These are phyloP conservation scores for Schwanniomyces occidentalis DNA, from an alignment of 805 yeast species.

Conservation along the genomic window DNA sequence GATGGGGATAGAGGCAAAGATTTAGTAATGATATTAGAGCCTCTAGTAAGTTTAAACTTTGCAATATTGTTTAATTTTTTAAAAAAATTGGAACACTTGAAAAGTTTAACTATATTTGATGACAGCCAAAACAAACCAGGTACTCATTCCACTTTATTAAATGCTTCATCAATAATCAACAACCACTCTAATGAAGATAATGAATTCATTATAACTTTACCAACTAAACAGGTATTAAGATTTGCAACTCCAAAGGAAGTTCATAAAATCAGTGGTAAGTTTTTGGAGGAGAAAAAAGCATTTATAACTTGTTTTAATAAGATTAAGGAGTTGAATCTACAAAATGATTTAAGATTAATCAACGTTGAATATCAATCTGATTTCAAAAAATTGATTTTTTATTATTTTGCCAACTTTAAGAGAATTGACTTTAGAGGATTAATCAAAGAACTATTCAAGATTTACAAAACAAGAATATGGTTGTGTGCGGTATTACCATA, in stretches of 20 bases:
- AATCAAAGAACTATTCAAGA: conserved; percentile 45
- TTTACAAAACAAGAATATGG: conserved; percentile 49
- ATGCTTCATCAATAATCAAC: conserved; percentile 38
- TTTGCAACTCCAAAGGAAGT: conserved; percentile 76
- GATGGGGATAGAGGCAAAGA: conserved; percentile 88
- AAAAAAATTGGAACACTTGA: conserved; percentile 69
- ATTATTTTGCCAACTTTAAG: conserved; percentile 47
- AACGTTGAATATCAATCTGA: conserved; percentile 48
- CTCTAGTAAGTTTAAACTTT: conserved; percentile 58
- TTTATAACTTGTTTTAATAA: conserved; percentile 59
- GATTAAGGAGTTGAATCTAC: conserved; percentile 49
- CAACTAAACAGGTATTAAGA: conserved; percentile 74
- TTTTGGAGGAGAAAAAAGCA: conserved; percentile 72
- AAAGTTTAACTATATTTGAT: conserved; percentile 43
- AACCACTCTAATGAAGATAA: conserved; percentile 53
- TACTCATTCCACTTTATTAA: conserved; percentile 37
- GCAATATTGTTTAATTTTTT: conserved; percentile 73
- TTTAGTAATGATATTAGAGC: conserved; percentile 69
- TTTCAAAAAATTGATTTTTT: conserved; percentile 46
- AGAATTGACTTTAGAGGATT: conserved; percentile 45
- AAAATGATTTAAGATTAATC: conserved; percentile 41
- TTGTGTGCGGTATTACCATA: conserved; percentile 47
- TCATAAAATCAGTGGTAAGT: conserved; percentile 58
- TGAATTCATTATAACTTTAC: conserved; percentile 62
- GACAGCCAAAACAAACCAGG: conserved; percentile 30